Evolutionary conservation across 441 rosid genomes (phyloP).

Genomic region (Pelargonium citronellum): DNA sequence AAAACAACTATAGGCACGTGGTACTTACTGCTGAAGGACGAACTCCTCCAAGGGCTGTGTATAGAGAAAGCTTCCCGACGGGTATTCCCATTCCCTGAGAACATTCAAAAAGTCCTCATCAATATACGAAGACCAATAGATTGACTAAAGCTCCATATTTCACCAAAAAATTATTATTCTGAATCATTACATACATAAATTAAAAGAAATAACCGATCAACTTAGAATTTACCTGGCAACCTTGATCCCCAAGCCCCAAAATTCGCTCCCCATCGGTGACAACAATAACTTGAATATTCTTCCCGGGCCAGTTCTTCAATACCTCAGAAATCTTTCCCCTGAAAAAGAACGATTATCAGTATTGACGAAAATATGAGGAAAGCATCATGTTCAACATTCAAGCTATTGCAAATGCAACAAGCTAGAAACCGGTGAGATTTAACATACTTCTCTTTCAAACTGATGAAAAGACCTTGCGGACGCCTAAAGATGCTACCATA

Average conservation of each 20-base stretch:
- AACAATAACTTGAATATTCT: slow-evolving; percentile 79
- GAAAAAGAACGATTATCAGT: slow-evolving; percentile 18
- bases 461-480: slow-evolving; percentile 89
- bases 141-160: not conserved
- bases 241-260: slow-evolving; percentile 75
- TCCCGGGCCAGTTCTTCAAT: slow-evolving; percentile 87
- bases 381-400: not conserved
- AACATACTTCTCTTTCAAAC: slow-evolving; percentile 19
- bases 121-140: not conserved
- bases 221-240: slow-evolving; percentile 74
- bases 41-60: slow-evolving; percentile 90
- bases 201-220: not conserved
- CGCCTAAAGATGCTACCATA: slow-evolving; percentile 93
- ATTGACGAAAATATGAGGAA: slow-evolving; percentile 1
- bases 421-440: not conserved
- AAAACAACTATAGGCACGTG: not conserved
- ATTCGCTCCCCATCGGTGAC: slow-evolving; percentile 92
- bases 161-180: not conserved
- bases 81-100: slow-evolving; percentile 98
- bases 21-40: slow-evolving; percentile 79
- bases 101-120: not conserved
- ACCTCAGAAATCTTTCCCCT: slow-evolving; percentile 87
- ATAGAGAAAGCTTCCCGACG: slow-evolving; percentile 84
- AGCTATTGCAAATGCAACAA: not conserved
- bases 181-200: not conserved